These are phyloP conservation scores for Byssochlamys sp. DNA, from an alignment of 2,329 filamentous ascomycete species.

Conservation along the genomic window DNA sequence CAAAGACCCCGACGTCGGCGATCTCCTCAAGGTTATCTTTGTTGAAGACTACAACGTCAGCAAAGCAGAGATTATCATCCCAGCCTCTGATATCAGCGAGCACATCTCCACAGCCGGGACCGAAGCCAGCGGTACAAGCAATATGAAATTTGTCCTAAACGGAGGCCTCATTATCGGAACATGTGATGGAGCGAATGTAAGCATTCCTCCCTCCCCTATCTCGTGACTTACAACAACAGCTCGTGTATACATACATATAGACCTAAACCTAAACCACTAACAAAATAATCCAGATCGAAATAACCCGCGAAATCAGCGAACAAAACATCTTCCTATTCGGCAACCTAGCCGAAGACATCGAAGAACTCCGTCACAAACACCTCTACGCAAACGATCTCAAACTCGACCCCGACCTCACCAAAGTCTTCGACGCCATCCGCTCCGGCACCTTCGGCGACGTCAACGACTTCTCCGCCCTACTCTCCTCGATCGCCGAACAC, in stretches of 20 bases:
- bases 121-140: conserved; percentile 77
- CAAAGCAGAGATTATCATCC: conserved; percentile 94
- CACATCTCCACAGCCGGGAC: conserved; percentile 97
- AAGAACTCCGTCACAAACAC: conserved; percentile 85
- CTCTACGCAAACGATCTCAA: conserved; percentile 68
- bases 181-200: conserved; percentile 91
- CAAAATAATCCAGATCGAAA: conserved; percentile 63
- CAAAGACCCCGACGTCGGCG: conserved; percentile 81
- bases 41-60: conserved; percentile 98
- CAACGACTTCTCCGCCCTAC: conserved; percentile 68
- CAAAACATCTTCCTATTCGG: conserved; percentile 98
- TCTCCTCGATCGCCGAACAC: conserved; percentile 78
- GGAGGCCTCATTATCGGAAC: conserved; percentile 95
- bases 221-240: too few species aligned
- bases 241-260: too few species aligned
- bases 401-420: conserved; percentile 64
- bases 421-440: conserved; percentile 77
- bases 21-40: conserved; percentile 93
- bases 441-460: conserved; percentile 70
- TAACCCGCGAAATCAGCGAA: conserved; percentile 91
- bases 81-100: conserved; percentile 91
- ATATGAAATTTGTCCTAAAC: conserved; percentile 99
- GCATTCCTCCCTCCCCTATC: conserved; percentile 22
- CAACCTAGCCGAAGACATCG: conserved; percentile 88
- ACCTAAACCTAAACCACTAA: conserved; percentile 1